Percentiles rank a stretch among this genome's conserved stretches.
phyloP scores from a whole-genome alignment of 805 yeast species.

The Candida rishiriensis region DNA sequence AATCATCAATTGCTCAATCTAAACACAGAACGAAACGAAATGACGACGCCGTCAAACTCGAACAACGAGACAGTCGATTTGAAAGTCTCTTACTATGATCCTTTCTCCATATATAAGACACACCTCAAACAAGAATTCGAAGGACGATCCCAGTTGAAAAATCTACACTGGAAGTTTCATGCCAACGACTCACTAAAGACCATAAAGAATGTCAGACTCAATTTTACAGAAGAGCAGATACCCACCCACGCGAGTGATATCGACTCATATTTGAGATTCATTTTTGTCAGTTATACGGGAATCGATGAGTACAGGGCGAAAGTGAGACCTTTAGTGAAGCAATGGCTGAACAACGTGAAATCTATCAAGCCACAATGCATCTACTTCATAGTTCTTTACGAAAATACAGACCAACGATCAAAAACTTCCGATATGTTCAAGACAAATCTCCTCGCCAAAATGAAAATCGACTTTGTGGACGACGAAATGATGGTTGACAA shows the following conservation, averaged over 20 bases:
- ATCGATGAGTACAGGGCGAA: conserved; percentile 73
- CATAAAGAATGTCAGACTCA: conserved; percentile 53
- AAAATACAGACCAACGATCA: conserved; percentile 22
- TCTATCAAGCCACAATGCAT: conserved; percentile 49
- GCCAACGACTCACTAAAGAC: conserved; percentile 54
- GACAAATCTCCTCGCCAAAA: conserved; percentile 27
- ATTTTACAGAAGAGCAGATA: conserved; percentile 56
- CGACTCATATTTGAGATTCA: conserved; percentile 48
- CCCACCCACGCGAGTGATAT: conserved; percentile 6
- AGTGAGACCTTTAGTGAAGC: conserved; percentile 75
- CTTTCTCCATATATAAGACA: conserved; percentile 52
- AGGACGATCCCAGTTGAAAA: conserved; percentile 50
- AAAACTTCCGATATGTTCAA: conserved; percentile 25
- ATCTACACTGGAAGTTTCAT: conserved; percentile 63
- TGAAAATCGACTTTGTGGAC: conserved; percentile 28
- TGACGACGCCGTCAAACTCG: background rate
- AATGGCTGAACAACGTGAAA: conserved; percentile 60
- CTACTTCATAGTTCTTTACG: conserved; percentile 50
- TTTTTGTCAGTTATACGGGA: conserved; percentile 62
- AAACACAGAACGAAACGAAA: too few relatives aligned
- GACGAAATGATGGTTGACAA: conserved; percentile 27
- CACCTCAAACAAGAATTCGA: conserved; percentile 39
- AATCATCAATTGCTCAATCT: too few relatives aligned
- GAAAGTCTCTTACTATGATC: conserved; percentile 66
- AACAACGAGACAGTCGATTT: conserved; percentile 11